These are phyloP conservation scores for Rhododendron ferrugineum DNA, from an alignment of 148 eudicot genomes.

Conservation along the genomic window DNA sequence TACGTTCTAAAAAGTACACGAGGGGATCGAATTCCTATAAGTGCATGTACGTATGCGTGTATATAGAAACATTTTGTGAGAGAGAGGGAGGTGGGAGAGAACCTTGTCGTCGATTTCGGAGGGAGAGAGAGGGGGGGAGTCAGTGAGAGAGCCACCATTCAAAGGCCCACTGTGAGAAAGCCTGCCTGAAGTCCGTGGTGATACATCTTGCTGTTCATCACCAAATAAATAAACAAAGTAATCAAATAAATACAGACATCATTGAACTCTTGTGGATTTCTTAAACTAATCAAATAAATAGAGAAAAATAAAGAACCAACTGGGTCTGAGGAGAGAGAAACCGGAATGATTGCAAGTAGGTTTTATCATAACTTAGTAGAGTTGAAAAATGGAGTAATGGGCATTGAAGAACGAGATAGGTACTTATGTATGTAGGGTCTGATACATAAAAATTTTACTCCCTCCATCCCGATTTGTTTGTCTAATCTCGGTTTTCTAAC, in stretches of 20 bases:
- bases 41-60: neutral
- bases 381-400: neutral
- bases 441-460: neutral
- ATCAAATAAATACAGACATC: too few species aligned
- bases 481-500: too few species aligned
- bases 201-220: constrained; percentile 69
- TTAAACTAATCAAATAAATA: neutral
- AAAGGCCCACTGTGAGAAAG: constrained; percentile 94
- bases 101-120: constrained; percentile 96
- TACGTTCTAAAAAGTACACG: neutral
- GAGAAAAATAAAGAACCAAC: neutral
- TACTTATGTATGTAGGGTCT: neutral
- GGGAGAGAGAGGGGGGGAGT: constrained; percentile 92
- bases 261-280: constrained; percentile 5
- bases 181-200: constrained; percentile 95
- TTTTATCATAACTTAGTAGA: neutral
- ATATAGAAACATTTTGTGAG: neutral
- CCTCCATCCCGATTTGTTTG: too few species aligned
- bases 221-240: neutral
- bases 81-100: neutral
- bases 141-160: constrained; percentile 78
- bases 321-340: constrained; percentile 1
- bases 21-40: neutral
- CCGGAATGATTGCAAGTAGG: neutral
- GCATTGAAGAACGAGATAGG: neutral